Conservation (phyloP, 768 basidiomycete species). For the Termitomyces eurrhizus region DNA sequence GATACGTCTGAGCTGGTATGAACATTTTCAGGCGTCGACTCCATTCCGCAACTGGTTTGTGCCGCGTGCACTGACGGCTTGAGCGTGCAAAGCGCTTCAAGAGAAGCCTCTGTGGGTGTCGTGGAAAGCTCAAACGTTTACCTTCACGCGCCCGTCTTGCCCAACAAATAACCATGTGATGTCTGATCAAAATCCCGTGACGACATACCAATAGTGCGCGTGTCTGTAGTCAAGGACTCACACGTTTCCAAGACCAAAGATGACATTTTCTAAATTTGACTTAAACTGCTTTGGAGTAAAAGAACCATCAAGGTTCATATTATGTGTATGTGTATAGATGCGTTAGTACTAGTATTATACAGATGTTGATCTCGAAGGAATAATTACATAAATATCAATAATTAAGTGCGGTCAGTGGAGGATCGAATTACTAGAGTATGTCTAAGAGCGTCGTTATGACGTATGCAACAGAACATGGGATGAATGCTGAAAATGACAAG, state of each 20-base stretch:
- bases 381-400: background rate
- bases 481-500: background rate
- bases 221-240: background rate
- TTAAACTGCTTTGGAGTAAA: background rate
- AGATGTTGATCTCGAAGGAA: background rate
- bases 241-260: background rate
- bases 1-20: constrained; percentile 5
- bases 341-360: background rate
- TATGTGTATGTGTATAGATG: background rate
- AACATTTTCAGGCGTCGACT: background rate
- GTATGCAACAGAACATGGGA: background rate
- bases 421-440: constrained; percentile 5
- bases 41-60: constrained; percentile 2
- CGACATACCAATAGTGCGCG: background rate
- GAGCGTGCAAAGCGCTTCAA: background rate
- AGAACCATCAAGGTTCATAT: constrained; percentile 3
- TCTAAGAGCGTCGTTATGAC: background rate
- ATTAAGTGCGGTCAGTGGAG: background rate
- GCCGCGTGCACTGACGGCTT: constrained; percentile 9
- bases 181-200: constrained; percentile 4
- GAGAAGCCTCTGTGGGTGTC: constrained; percentile 1
- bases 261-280: background rate
- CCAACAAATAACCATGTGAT: constrained; percentile 12
- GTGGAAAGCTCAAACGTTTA: background rate
- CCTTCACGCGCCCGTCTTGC: background rate